phyloP scores from a whole-genome alignment of 108 stramenopile species.

The Cyclotella sp. region DNA sequence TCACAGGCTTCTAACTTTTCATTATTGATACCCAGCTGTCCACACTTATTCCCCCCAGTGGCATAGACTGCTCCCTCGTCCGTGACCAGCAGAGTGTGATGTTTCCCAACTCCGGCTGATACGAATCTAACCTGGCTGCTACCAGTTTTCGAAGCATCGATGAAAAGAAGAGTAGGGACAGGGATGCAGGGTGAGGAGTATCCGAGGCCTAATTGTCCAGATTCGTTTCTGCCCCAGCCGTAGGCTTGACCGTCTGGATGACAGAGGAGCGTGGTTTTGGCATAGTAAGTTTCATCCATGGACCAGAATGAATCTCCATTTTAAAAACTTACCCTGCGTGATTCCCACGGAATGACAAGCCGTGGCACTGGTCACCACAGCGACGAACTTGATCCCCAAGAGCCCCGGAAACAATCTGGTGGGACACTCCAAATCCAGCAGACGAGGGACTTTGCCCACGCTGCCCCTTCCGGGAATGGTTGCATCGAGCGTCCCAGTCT shows the following conservation, averaged over 20 bases:
- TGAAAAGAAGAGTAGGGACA: constrained; percentile 42
- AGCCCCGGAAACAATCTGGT: constrained; percentile 48
- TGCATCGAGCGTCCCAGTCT: constrained; percentile 86
- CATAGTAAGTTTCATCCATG: background rate
- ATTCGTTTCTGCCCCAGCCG: constrained; percentile 88
- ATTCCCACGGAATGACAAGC: constrained; percentile 80
- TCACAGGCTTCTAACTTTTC: constrained; percentile 46
- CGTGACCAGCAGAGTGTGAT: constrained; percentile 72
- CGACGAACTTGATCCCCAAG: constrained; percentile 50
- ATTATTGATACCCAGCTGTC: constrained; percentile 78
- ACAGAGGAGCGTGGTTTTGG: background rate
- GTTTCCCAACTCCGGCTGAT: constrained; percentile 82
- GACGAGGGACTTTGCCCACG: constrained; percentile 20
- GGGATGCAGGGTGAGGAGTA: constrained; percentile 43
- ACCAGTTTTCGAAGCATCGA: constrained; percentile 4
- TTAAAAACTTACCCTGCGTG: constrained; percentile 23
- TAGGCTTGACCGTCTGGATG: constrained; percentile 60
- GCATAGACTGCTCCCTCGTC: constrained; percentile 64
- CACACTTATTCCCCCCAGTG: constrained; percentile 73
- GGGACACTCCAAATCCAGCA: constrained; percentile 62
- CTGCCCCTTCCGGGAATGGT: constrained; percentile 47
- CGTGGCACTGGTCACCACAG: constrained; percentile 68
- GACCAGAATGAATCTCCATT: background rate
- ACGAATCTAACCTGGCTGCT: constrained; percentile 36
- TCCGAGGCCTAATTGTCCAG: constrained; percentile 53